phyloP scores from a whole-genome alignment of 257 asterid genomes.

The Linaria vulgaris region DNA sequence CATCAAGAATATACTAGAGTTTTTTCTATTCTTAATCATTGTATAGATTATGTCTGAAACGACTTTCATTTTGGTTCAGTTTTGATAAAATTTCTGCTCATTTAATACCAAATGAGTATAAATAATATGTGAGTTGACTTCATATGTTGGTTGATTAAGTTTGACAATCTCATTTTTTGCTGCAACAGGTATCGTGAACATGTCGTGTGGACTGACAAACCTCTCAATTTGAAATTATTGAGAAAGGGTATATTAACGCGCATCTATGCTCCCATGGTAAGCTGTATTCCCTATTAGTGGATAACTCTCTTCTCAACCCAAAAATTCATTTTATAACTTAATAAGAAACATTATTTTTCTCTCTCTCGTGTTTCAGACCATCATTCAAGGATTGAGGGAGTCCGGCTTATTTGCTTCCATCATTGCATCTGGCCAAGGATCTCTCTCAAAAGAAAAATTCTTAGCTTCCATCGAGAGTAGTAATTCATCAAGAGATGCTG shows the following conservation, averaged over 20 bases:
- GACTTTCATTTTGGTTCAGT: neutral
- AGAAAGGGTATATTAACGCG: conserved; percentile 93
- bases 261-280: conserved; percentile 96
- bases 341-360: neutral
- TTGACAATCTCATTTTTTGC: conserved; percentile 17
- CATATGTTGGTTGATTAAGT: neutral
- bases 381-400: conserved; percentile 87
- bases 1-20: neutral
- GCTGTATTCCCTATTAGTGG: conserved; percentile 6
- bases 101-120: conserved; percentile 4
- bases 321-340: neutral
- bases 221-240: conserved; percentile 72
- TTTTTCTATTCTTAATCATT: neutral
- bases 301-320: conserved; percentile 12
- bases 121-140: neutral
- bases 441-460: conserved; percentile 59
- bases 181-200: conserved; percentile 86
- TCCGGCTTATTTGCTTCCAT: conserved; percentile 70
- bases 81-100: neutral
- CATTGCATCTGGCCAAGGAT: conserved; percentile 57
- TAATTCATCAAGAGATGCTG: conserved; percentile 54
- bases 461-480: conserved; percentile 61
- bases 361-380: conserved; percentile 48
- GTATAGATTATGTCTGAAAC: neutral
- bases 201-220: conserved; percentile 85